Base-by-base conservation (phyloP, 1,284 basidiomycete genomes). In the Trametes versicolor region DNA sequence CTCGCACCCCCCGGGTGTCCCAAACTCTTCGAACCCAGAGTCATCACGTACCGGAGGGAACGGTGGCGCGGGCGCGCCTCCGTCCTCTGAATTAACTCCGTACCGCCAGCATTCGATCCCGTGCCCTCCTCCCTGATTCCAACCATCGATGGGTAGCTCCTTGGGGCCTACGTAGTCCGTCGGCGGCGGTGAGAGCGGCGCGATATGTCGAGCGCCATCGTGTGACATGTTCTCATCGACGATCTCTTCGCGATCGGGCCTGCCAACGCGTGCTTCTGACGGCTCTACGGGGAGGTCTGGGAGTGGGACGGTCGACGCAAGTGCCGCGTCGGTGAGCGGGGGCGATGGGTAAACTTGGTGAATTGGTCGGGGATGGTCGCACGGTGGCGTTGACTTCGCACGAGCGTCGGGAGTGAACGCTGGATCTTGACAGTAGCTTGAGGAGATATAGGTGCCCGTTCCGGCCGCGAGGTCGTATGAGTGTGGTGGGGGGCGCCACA, bases 181-280 rank as follows among this genome's bases (percentile, higher is more conserved):
- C 15, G 72, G 72, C 12, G 72, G 72, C 29, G 72, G 72, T 17
- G 72, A 73, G 43, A 72, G 60, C 55, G 71, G 71, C 53, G 64
- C 66, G 52, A 65, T 49, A 60, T 60, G 60, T 25, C 57, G 50
- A 39, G 62, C 49, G 59, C 48, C 66, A 67, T 73, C 69, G 69
- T 66, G 66, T 65, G 69, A 66, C 72, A 71, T 73, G 43, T 64
- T 59, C 64, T 34, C 56, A 63, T 60, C 37, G 29, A 58, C 52
- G 23, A 47, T 39, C 27, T 67, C 65, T 41, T 57, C 63, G 49
- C 57, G 58, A 63, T 60, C 52, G 49, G 49, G 52, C 36, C 47
- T 39, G 48, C 48, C 23, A 27, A 47, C 60, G 34, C 52, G 54
- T 17, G 60, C 60, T 55, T 60, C 55, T 37, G 54, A 29, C 5